Conservation (phyloP, 257 asterid species). For the Nicotiana noctiflora region DNA sequence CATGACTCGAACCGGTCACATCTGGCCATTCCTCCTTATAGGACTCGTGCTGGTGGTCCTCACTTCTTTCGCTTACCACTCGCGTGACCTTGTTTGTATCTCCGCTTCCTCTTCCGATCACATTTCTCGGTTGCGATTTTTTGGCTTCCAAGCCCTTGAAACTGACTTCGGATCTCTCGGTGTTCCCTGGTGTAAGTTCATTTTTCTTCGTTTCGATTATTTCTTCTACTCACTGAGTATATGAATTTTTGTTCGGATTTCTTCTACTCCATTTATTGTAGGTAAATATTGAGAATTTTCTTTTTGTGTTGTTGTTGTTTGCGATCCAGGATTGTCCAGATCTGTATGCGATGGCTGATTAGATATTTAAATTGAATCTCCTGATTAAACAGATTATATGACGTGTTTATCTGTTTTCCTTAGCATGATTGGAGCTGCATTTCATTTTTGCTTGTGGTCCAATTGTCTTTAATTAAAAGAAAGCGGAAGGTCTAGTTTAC, state of each 20-base stretch:
- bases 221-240: neutral
- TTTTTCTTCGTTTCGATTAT: neutral
- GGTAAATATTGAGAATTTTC: neutral
- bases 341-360: neutral
- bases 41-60: constrained; percentile 42
- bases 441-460: neutral
- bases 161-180: constrained; percentile 98
- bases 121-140: constrained; percentile 63
- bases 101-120: constrained; percentile 63
- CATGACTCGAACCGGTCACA: constrained; percentile 60
- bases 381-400: neutral
- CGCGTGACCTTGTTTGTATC: constrained; percentile 85
- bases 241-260: neutral
- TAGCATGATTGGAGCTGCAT: neutral
- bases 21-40: constrained; percentile 55
- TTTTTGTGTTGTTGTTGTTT: neutral
- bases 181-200: constrained; percentile 89
- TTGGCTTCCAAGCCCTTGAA: constrained; percentile 65
- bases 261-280: neutral
- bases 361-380: neutral
- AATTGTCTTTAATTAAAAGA: neutral
- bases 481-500: neutral
- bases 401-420: neutral
- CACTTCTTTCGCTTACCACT: constrained; percentile 31
- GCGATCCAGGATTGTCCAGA: neutral